phyloP scores from a whole-genome alignment of 805 yeast genomes.

The Sugiyamaella boreocaroliniensis region DNA sequence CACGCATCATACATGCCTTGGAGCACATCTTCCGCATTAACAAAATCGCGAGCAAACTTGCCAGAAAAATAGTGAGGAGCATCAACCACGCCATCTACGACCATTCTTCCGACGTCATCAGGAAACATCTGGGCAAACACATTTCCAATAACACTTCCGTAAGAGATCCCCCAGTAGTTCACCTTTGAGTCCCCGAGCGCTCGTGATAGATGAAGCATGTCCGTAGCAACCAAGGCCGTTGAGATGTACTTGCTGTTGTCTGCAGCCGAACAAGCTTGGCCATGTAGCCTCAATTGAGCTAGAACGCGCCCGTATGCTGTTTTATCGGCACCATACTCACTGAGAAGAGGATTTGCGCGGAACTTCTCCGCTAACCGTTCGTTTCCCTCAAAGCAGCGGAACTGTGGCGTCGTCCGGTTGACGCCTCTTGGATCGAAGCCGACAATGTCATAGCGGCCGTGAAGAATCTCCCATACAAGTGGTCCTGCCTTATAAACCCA shows the following conservation, averaged over 20 bases:
- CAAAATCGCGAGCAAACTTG: constrained; percentile 12
- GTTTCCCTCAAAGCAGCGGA: constrained; percentile 12
- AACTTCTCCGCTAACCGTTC: neutral
- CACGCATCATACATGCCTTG: constrained; percentile 13
- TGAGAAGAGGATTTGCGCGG: neutral
- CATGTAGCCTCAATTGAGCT: constrained; percentile 9
- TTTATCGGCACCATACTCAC: constrained; percentile 2
- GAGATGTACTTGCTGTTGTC: constrained; percentile 14
- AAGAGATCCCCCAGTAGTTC: constrained; percentile 25
- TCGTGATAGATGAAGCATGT: constrained; percentile 19
- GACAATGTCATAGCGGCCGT: constrained; percentile 16
- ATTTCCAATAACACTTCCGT: constrained; percentile 20
- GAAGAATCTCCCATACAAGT: constrained; percentile 8
- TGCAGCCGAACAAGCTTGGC: constrained; percentile 12
- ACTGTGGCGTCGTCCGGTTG: constrained; percentile 16
- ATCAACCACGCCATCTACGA: constrained; percentile 22
- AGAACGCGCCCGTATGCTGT: constrained; percentile 13
- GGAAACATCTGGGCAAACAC: constrained; percentile 24
- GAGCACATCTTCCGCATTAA: constrained; percentile 14
- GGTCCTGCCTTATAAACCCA: constrained; percentile 9
- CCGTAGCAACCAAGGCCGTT: constrained; percentile 21
- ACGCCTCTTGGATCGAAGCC: constrained; percentile 24
- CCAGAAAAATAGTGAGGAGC: constrained; percentile 18
- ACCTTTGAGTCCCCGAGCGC: constrained; percentile 22
- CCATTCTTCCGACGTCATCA: constrained; percentile 13